Conservation (phyloP, 352 stramenopile genomes). For the Pythium folliculosum region DNA sequence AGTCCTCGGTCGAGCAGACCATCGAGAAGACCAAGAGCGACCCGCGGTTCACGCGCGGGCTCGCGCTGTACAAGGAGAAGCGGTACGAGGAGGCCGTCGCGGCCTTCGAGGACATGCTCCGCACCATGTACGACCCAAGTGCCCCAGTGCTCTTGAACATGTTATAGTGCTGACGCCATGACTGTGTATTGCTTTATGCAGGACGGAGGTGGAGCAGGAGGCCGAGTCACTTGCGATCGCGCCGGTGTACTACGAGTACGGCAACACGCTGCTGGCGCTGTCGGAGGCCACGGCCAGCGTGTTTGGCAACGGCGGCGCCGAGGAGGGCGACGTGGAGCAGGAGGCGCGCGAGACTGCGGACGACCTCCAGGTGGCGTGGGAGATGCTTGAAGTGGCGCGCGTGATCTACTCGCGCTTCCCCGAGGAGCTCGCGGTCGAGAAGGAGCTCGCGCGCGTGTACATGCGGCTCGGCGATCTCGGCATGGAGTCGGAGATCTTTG, state of each 20-base stretch:
- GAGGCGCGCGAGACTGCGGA: constrained; percentile 56
- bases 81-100: constrained; percentile 79
- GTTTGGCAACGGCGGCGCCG: constrained; percentile 40
- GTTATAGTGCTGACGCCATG: background rate
- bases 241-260: constrained; percentile 78
- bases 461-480: constrained; percentile 76
- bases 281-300: constrained; percentile 41
- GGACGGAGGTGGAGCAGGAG: constrained; percentile 71
- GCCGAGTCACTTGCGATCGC: constrained; percentile 52
- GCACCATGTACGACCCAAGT: constrained; percentile 55
- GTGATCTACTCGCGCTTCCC: constrained; percentile 80
- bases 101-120: constrained; percentile 73
- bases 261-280: constrained; percentile 74
- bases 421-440: constrained; percentile 68
- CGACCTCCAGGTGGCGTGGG: constrained; percentile 84
- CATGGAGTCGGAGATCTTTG: constrained; percentile 83
- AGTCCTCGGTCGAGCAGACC: constrained; percentile 27
- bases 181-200: constrained; percentile 8
- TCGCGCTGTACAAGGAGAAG: constrained; percentile 77
- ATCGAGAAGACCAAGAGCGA: constrained; percentile 67
- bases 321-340: constrained; percentile 52
- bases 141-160: background rate
- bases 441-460: constrained; percentile 79
- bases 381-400: constrained; percentile 84
- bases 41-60: constrained; percentile 71